These are phyloP conservation scores for Lodderomyces margitis DNA, from an alignment of 1,139 yeast genomes.

Conservation along the genomic window DNA sequence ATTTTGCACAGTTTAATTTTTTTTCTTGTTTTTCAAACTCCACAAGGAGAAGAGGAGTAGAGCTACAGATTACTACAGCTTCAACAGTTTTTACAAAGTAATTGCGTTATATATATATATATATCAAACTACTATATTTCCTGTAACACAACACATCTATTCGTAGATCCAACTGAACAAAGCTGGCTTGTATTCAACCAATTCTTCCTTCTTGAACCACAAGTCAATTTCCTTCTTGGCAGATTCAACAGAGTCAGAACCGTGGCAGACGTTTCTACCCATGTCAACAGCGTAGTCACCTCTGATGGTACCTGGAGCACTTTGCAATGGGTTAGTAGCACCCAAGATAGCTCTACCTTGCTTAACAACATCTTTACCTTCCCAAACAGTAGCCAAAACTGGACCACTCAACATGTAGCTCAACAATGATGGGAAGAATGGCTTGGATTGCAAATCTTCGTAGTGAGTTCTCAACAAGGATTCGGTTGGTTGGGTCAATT, in stretches of 20 bases:
- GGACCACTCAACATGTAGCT: conserved; percentile 99
- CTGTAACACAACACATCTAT: conserved; percentile 34
- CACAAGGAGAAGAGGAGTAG: not conserved
- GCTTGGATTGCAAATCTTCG: conserved; percentile 91
- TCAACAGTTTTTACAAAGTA: too few species aligned
- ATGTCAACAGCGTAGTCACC: conserved; percentile 95
- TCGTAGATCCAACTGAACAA: conserved; percentile 91
- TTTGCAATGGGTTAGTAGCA: conserved; percentile 97
- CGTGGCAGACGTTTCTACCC: conserved; percentile 99
- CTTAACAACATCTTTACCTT: conserved; percentile 99
- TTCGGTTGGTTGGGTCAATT: conserved; percentile 87
- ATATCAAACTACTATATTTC: not conserved
- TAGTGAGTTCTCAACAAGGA: conserved; percentile 88
- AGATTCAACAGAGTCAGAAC: conserved; percentile 98
- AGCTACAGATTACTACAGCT: not conserved
- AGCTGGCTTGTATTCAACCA: conserved; percentile 88
- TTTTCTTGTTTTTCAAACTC: not conserved
- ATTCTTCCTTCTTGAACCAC: conserved; percentile 99
- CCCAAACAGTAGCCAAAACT: conserved; percentile 99
- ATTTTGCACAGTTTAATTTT: too few species aligned
- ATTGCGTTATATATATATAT: too few species aligned
- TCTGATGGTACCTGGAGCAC: conserved; percentile 99
- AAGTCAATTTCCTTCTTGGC: conserved; percentile 94
- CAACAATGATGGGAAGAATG: conserved; percentile 95
- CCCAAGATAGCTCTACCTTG: conserved; percentile 98